Conservation (phyloP, 148 eudicot species). For the Rhododendron kiyosumense region DNA sequence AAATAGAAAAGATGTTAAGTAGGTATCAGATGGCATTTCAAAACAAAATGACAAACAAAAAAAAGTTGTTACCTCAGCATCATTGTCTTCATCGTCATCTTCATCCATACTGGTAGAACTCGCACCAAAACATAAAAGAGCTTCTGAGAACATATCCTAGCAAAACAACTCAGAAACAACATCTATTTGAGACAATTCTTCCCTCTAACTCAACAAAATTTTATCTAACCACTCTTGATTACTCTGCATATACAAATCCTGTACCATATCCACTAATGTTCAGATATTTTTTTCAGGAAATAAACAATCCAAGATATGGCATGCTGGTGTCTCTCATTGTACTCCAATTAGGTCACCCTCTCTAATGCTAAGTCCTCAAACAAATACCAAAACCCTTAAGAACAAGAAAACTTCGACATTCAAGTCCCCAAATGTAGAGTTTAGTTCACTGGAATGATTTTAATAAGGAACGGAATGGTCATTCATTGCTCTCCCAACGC, state of each 20-base stretch:
- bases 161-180: constrained; percentile 11
- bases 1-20: background rate
- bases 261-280: background rate
- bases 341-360: background rate
- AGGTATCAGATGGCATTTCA: background rate
- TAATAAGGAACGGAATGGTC: background rate
- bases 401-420: background rate
- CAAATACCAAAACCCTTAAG: background rate
- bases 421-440: background rate
- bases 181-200: background rate
- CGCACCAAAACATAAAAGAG: constrained; percentile 88
- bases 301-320: background rate
- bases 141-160: constrained; percentile 78
- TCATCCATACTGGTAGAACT: constrained; percentile 75
- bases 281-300: background rate
- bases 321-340: background rate
- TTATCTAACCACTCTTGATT: background rate
- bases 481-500: background rate
- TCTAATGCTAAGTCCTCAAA: background rate
- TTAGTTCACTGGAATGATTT: background rate
- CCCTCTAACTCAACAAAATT: background rate
- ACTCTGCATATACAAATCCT: background rate
- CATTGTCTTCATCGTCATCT: constrained; percentile 36
- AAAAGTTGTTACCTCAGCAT: constrained; percentile 46
- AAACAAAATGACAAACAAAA: background rate